Evolutionary conservation across 2,329 filamentous ascomycete species (phyloP).

Genomic region (Aaosphaeria arxii): DNA sequence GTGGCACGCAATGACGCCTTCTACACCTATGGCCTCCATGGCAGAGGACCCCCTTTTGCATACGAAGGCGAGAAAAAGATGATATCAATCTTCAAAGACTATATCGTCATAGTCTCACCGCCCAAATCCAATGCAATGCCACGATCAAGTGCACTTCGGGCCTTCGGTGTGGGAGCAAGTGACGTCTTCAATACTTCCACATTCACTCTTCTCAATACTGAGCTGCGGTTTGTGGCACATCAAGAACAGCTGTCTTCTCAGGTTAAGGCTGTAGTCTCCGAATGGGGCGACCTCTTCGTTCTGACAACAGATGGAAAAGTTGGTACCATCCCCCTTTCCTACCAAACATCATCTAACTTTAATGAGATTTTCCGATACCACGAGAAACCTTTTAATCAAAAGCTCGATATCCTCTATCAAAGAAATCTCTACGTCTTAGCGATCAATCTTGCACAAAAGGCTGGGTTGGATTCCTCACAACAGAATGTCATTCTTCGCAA

Average conservation of each 20-base stretch:
- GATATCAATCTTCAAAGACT: slow-evolving; percentile 76
- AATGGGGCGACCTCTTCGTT: slow-evolving; percentile 92
- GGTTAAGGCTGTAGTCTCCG: slow-evolving; percentile 74
- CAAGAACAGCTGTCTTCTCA: slow-evolving; percentile 80
- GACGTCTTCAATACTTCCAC: slow-evolving; percentile 82
- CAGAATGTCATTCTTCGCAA: slow-evolving; percentile 90
- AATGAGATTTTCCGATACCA: slow-evolving; percentile 76
- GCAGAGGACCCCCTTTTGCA: slow-evolving; percentile 81
- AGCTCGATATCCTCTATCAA: slow-evolving; percentile 89
- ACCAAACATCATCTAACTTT: slow-evolving; percentile 8
- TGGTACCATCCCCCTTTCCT: background rate
- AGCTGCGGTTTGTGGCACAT: slow-evolving; percentile 85
- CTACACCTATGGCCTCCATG: slow-evolving; percentile 85
- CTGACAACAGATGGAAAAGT: slow-evolving; percentile 84
- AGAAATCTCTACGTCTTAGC: slow-evolving; percentile 89
- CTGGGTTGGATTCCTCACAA: slow-evolving; percentile 73
- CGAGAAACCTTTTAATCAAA: slow-evolving; percentile 85
- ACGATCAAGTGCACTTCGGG: slow-evolving; percentile 62
- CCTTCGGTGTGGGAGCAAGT: slow-evolving; percentile 72
- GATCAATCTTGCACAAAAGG: slow-evolving; percentile 88
- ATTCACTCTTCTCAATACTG: slow-evolving; percentile 88
- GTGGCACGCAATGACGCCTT: slow-evolving; percentile 95
- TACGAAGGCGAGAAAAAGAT: slow-evolving; percentile 89
- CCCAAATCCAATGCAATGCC: slow-evolving; percentile 57
- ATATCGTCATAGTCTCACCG: slow-evolving; percentile 82